phyloP scores from a whole-genome alignment of 441 rosid species.

The Croton setiger region DNA sequence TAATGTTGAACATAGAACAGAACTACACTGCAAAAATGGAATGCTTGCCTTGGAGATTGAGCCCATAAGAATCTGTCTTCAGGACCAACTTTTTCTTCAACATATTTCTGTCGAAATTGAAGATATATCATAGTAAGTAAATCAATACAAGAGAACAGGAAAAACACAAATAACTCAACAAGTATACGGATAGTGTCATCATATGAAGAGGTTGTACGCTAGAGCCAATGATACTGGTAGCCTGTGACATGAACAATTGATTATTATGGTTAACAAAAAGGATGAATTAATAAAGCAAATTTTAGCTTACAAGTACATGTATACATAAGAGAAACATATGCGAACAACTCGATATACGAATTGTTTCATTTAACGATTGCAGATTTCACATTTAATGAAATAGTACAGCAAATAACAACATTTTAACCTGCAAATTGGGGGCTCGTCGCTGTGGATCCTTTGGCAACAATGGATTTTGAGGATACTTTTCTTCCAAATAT shows the following conservation, averaged over 20 bases:
- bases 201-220: conserved; percentile 57
- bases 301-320: too few species aligned
- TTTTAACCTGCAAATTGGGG: conserved; percentile 46
- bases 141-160: not conserved
- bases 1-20: too few species aligned
- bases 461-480: conserved; percentile 47
- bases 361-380: not conserved
- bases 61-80: conserved; percentile 33
- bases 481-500: conserved; percentile 63
- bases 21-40: not conserved
- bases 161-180: not conserved
- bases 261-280: too few species aligned
- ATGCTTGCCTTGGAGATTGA: conserved; percentile 36
- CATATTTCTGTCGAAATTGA: conserved; percentile 29
- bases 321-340: too few species aligned
- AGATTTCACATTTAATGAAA: conserved; percentile 1
- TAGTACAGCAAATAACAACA: not conserved
- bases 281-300: too few species aligned
- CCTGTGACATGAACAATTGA: conserved; percentile 27
- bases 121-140: not conserved
- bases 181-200: conserved; percentile 38
- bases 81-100: conserved; percentile 40
- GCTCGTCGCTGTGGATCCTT: conserved; percentile 38
- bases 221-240: conserved; percentile 43
- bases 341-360: too few species aligned